These are phyloP conservation scores for Stachybotrys elegans DNA, from an alignment of 2,329 filamentous ascomycete species.

Conservation along the genomic window DNA sequence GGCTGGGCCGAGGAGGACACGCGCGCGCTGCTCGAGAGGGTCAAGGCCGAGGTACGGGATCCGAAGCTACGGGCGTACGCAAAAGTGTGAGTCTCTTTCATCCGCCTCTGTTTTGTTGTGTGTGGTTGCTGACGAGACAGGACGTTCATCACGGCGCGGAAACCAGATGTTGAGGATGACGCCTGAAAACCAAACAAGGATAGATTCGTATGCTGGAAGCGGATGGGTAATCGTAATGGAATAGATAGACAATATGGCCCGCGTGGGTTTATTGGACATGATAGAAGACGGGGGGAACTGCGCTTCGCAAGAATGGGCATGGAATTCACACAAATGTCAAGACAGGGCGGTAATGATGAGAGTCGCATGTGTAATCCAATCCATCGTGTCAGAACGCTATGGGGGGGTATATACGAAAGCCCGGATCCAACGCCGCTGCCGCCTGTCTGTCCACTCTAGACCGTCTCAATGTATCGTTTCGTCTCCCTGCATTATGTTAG, in stretches of 20 bases:
- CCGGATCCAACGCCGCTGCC: not conserved
- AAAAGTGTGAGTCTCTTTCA: constrained; percentile 22
- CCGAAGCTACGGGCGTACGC: constrained; percentile 20
- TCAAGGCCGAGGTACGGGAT: constrained; percentile 24
- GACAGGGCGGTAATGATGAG: too few species aligned
- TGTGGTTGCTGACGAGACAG: constrained; percentile 10
- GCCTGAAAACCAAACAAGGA: too few species aligned
- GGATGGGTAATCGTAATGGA: too few species aligned
- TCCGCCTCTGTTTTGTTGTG: fast-evolving
- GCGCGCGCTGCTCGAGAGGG: constrained; percentile 22
- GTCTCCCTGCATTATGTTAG: constrained; percentile 55
- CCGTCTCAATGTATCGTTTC: constrained; percentile 74
- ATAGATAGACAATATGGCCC: too few species aligned
- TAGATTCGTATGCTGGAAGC: too few species aligned
- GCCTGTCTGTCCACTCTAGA: constrained; percentile 24
- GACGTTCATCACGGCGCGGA: constrained; percentile 26
- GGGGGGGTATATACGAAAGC: too few species aligned
- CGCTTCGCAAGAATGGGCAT: too few species aligned
- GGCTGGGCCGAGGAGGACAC: constrained; percentile 27
- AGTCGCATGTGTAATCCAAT: too few species aligned
- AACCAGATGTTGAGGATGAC: constrained; percentile 11
- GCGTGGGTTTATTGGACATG: too few species aligned
- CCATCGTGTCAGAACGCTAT: too few species aligned
- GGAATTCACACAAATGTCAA: too few species aligned
- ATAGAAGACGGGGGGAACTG: too few species aligned